A percentile compares a stretch with the other conserved stretches of the same genome.
Conservation (phyloP, 106 monocot species). For the Chionographis japonica region DNA sequence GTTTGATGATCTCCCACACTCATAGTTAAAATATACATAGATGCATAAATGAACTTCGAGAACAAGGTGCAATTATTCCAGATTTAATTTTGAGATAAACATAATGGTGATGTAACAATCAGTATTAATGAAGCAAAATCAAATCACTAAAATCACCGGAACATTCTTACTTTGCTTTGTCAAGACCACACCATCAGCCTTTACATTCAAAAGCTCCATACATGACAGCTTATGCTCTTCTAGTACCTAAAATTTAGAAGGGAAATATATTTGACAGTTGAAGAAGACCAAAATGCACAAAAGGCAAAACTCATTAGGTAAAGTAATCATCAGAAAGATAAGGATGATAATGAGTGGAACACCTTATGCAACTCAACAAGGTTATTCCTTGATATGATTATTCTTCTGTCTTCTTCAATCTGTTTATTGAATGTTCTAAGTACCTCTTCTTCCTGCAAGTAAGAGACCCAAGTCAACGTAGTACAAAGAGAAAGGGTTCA, state of each 20-base stretch:
- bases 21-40: too few species aligned
- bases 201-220: constrained; percentile 66
- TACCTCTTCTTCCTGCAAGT: constrained; percentile 76
- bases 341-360: background rate
- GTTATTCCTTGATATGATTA: constrained; percentile 80
- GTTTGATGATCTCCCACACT: too few species aligned
- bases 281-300: background rate
- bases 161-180: constrained; percentile 67
- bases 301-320: background rate
- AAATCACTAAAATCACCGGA: background rate
- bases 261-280: constrained; percentile 1
- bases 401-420: constrained; percentile 85
- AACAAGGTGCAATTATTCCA: too few species aligned
- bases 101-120: too few species aligned
- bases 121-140: background rate
- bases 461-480: background rate
- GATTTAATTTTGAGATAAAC: background rate
- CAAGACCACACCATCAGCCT: constrained; percentile 70
- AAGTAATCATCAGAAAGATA: background rate
- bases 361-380: constrained; percentile 88
- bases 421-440: constrained; percentile 69
- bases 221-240: constrained; percentile 81
- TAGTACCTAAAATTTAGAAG: constrained; percentile 49
- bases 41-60: too few species aligned
- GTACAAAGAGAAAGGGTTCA: background rate